These are phyloP conservation scores for Aspergillus bridgeri DNA, from an alignment of 495 filamentous ascomycete genomes.

Conservation along the genomic window DNA sequence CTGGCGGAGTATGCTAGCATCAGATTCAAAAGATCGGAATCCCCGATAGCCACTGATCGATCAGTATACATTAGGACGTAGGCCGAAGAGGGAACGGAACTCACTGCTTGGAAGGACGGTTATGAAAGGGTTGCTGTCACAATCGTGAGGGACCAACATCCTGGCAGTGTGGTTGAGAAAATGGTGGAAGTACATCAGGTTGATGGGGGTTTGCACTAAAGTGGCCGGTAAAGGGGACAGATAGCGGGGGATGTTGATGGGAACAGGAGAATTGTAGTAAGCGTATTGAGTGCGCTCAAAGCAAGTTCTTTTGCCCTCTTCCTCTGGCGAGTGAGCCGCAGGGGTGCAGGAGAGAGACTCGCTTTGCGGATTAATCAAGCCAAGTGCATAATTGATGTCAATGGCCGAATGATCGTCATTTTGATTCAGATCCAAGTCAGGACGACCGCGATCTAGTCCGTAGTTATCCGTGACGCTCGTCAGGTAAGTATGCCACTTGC, in stretches of 20 bases:
- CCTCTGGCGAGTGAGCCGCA: slow-evolving; percentile 6
- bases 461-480: slow-evolving; percentile 49
- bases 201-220: slow-evolving; percentile 72
- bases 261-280: slow-evolving; percentile 68
- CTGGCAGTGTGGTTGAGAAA: slow-evolving; percentile 77
- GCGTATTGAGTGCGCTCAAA: slow-evolving; percentile 8
- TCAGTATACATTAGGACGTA: neutral
- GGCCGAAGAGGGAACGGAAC: slow-evolving; percentile 20
- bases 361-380: slow-evolving; percentile 21
- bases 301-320: slow-evolving; percentile 12
- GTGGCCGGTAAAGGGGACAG: slow-evolving; percentile 65
- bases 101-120: slow-evolving; percentile 66
- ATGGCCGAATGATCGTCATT: slow-evolving; percentile 65
- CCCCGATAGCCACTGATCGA: slow-evolving; percentile 58
- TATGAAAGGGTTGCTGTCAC: slow-evolving; percentile 69
- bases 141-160: slow-evolving; percentile 73
- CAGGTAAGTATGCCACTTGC: slow-evolving; percentile 41
- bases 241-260: slow-evolving; percentile 62
- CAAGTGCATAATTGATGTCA: slow-evolving; percentile 40
- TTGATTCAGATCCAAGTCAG: slow-evolving; percentile 62
- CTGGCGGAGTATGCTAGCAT: slow-evolving; percentile 79
- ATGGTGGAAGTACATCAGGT: slow-evolving; percentile 73
- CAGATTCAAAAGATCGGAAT: slow-evolving; percentile 69
- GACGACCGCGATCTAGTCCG: slow-evolving; percentile 65
- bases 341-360: slow-evolving; percentile 7